Conservation (phyloP, 306 rosid species). For the Betula pendula region DNA sequence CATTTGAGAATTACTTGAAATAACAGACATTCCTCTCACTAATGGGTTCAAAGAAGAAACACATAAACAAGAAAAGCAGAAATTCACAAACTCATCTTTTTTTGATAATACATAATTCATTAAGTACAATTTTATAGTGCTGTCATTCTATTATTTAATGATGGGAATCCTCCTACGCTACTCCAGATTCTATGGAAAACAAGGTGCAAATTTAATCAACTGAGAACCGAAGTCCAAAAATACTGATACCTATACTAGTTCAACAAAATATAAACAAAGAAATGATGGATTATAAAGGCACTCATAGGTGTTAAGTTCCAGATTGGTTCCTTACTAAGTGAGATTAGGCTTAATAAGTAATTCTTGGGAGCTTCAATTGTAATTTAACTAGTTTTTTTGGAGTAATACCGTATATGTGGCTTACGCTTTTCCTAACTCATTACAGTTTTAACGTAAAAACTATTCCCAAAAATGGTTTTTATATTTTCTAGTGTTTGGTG, state of each 20-base stretch:
- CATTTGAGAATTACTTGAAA: background rate
- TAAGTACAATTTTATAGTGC: slow-evolving; percentile 16
- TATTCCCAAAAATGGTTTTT: no score
- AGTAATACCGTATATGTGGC: no score
- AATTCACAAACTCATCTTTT: background rate
- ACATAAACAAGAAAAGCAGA: background rate
- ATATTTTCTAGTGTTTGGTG: no score
- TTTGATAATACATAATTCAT: slow-evolving; percentile 8
- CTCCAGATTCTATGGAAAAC: slow-evolving; percentile 2
- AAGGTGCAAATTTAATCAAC: background rate
- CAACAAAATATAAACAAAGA: no score
- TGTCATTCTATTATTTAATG: background rate
- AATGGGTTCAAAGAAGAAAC: background rate
- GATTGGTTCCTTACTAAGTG: no score
- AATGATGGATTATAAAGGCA: no score
- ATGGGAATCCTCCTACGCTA: background rate
- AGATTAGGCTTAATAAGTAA: no score
- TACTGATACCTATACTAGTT: background rate
- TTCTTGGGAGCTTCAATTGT: no score
- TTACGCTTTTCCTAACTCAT: no score
- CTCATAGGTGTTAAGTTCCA: no score
- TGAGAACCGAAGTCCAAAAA: background rate
- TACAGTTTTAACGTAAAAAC: no score
- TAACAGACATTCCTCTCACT: background rate
- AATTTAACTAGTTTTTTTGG: no score